These are phyloP conservation scores for Pulveroboletus sp. DNA, from an alignment of 768 basidiomycete species.

Conservation along the genomic window DNA sequence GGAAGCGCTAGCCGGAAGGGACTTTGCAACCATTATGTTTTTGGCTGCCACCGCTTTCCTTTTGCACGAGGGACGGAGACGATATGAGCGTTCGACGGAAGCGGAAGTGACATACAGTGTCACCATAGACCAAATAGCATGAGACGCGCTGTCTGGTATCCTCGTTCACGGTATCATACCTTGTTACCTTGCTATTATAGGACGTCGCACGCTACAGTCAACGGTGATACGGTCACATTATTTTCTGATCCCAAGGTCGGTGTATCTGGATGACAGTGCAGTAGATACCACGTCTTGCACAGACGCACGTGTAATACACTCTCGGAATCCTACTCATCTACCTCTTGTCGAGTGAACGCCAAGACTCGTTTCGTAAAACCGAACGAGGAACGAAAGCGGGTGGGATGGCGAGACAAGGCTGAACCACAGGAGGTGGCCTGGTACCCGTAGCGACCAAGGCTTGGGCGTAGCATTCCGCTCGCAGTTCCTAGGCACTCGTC, in stretches of 20 bases:
- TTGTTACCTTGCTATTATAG: background rate
- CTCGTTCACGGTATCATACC: background rate
- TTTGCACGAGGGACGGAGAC: conserved; percentile 74
- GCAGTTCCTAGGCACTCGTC: conserved; percentile 17
- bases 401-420: conserved; percentile 23
- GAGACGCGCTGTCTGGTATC: conserved; percentile 1
- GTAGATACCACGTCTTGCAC: conserved; percentile 8
- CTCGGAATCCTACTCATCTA: background rate
- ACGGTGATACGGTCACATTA: background rate
- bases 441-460: conserved; percentile 23
- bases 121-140: conserved; percentile 60
- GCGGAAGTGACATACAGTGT: conserved; percentile 47
- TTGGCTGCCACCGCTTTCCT: conserved; percentile 61
- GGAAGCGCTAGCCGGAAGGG: conserved; percentile 62
- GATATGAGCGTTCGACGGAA: conserved; percentile 65
- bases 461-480: conserved; percentile 29
- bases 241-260: background rate
- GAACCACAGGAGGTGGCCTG: conserved; percentile 14
- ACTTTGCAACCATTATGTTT: conserved; percentile 64
- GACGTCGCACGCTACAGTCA: background rate
- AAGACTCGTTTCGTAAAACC: background rate
- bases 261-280: conserved; percentile 1
- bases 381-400: conserved; percentile 25
- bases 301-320: background rate
- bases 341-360: background rate